phyloP scores from a whole-genome alignment of 2,329 filamentous ascomycete species.

The Escovopsis sp. region DNA sequence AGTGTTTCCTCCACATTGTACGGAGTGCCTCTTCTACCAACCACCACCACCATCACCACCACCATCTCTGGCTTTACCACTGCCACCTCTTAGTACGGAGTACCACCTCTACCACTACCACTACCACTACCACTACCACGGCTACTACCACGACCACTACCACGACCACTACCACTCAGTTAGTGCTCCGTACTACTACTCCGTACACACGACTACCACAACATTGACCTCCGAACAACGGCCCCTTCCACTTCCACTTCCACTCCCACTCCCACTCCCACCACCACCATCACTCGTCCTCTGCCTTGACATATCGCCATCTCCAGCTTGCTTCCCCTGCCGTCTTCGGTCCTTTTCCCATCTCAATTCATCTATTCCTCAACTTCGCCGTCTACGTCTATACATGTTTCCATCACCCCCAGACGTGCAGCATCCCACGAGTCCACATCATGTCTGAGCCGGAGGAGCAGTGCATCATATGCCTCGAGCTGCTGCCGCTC shows the following conservation, averaged over 20 bases:
- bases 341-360: conserved; percentile 1
- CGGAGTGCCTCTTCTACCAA: too few relatives aligned
- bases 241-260: too few relatives aligned
- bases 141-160: too few relatives aligned
- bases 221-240: too few relatives aligned
- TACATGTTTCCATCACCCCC: conserved; percentile 32
- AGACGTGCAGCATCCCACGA: conserved; percentile 17
- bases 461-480: conserved; percentile 58
- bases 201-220: too few relatives aligned
- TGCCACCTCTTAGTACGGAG: background rate
- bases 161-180: too few relatives aligned
- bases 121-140: too few relatives aligned
- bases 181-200: too few relatives aligned
- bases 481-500: conserved; percentile 42
- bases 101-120: too few relatives aligned
- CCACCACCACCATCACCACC: too few relatives aligned
- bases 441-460: conserved; percentile 34
- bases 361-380: background rate
- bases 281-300: too few relatives aligned
- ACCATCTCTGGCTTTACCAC: conserved; percentile 1
- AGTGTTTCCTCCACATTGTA: background rate
- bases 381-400: conserved; percentile 11
- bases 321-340: background rate
- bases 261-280: too few relatives aligned
- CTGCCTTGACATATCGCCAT: background rate